Evolutionary conservation across 1,284 basidiomycete species (phyloP).

Genomic region (Trametes polyzona): DNA sequence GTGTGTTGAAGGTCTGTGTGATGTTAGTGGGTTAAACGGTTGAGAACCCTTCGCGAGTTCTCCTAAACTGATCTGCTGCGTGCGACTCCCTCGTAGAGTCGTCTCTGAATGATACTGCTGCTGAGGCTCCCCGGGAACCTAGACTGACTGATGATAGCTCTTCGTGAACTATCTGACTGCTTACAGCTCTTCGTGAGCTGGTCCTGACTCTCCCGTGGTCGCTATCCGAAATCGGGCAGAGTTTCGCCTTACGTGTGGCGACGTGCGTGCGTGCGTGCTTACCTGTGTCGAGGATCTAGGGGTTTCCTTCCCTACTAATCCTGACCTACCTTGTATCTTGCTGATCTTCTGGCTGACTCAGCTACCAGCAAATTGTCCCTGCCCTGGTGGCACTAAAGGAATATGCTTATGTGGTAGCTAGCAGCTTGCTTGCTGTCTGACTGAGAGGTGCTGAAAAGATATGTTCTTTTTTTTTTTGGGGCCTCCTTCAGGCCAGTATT

Average conservation of each 20-base stretch:
- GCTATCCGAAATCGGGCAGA: background rate
- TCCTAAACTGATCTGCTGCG: too few relatives aligned
- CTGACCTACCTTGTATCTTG: background rate
- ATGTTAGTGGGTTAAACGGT: too few relatives aligned
- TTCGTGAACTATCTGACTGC: background rate
- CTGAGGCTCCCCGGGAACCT: too few relatives aligned
- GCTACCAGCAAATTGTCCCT: background rate
- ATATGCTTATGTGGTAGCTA: background rate
- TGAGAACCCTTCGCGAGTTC: too few relatives aligned
- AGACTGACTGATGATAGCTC: background rate
- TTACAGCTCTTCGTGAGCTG: background rate
- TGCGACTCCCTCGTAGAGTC: too few relatives aligned
- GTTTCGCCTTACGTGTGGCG: background rate
- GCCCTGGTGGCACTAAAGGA: background rate
- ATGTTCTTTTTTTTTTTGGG: background rate
- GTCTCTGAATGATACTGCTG: too few relatives aligned
- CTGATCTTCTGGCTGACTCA: background rate
- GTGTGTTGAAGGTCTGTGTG: too few relatives aligned
- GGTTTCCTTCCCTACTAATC: background rate
- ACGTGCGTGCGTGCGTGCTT: background rate
- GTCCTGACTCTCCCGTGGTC: background rate
- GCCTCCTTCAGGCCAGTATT: background rate
- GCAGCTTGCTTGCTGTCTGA: background rate
- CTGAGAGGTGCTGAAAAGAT: background rate
- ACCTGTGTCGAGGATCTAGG: background rate